Evolutionary conservation across 306 rosid genomes (phyloP), one percentile per base, ranked within the genome.

Genomic region (Gynostemma pentaphyllum): DNA sequence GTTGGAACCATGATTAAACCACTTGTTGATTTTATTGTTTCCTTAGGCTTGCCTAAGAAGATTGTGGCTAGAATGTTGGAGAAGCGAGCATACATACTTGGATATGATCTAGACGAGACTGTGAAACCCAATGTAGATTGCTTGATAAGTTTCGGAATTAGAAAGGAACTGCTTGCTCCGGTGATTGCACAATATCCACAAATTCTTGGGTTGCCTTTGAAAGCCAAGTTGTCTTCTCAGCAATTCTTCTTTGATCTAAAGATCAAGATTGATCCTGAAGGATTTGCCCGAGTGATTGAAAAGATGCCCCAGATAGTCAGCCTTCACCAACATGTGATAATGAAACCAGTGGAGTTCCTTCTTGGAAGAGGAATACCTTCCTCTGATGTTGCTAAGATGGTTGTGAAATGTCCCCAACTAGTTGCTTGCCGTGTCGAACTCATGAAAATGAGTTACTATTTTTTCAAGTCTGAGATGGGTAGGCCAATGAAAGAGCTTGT

Each of bases 291-390:
- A 23, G 90, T 86, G 64, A 74, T 88, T 28, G 95, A 88, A 82
- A 88, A 84, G 75, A 88, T 92, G 97, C 99, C 97, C 0, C 99
- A 88, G 82, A 84, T 88, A 41, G 83, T 86, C 56, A 81, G 90
- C 74, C 98, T 92, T 70, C 73, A 86, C 67, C 98, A 92, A 48
- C 72, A 84, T 28, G 90, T 86, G 75, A 86, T 82, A 37, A 82
- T 79, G 86, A 92, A 86, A 76, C 85, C 95, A 0, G 77, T 84
- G 27, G 95, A 88, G 67, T 88, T 92, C 71, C 82, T 92, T 26
- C 72, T 88, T 1, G 96, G 80, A 18, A 76, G 96, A 72, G 81
- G 75, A 4, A 67, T 86, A 54, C 65, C 80, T 0, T 54, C 71
- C 0, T 79, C 67, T 15, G 96, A 88, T 41, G 95, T 88, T 44